Conservation (phyloP, 2,329 filamentous ascomycete genomes). For the Cytospora schulzeri region DNA sequence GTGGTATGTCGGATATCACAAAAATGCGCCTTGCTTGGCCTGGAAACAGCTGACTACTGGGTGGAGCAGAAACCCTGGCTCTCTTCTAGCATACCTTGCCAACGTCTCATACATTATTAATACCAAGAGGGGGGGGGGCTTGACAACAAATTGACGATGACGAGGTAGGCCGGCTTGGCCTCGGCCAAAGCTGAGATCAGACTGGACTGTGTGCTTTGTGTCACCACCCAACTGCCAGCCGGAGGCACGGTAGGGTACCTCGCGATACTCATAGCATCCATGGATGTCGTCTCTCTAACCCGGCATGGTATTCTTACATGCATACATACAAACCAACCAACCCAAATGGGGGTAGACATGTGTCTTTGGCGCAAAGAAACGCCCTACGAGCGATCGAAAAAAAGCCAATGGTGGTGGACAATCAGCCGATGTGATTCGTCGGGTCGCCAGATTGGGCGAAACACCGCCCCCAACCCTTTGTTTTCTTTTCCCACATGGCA, state of each 20-base stretch:
- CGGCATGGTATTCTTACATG: not conserved
- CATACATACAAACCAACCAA: not conserved
- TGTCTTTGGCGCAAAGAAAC: slow-evolving; percentile 12
- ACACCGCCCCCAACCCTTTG: slow-evolving; percentile 19
- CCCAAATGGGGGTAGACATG: not conserved
- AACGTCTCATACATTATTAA: not conserved
- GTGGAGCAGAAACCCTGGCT: not conserved
- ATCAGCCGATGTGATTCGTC: slow-evolving; percentile 4
- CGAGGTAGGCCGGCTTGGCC: slow-evolving; percentile 16
- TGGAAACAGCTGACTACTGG: not conserved
- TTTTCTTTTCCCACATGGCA: not conserved
- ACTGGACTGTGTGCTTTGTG: not conserved
- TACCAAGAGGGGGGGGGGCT: not conserved
- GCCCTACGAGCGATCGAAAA: slow-evolving; percentile 12
- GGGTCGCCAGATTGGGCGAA: slow-evolving; percentile 2
- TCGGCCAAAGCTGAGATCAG: slow-evolving; percentile 12
- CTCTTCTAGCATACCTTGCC: not conserved
- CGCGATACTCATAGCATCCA: not conserved
- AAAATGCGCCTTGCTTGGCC: not conserved
- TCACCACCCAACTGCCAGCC: not conserved
- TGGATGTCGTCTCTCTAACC: not conserved
- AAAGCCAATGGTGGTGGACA: not conserved
- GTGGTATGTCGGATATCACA: not conserved
- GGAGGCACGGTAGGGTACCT: not conserved
- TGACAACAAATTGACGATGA: not conserved